Percentiles rank a stretch among this genome's conserved stretches.
phyloP scores from a whole-genome alignment of 2,329 filamentous ascomycete species.

The Pseudocercospora macadamiae region DNA sequence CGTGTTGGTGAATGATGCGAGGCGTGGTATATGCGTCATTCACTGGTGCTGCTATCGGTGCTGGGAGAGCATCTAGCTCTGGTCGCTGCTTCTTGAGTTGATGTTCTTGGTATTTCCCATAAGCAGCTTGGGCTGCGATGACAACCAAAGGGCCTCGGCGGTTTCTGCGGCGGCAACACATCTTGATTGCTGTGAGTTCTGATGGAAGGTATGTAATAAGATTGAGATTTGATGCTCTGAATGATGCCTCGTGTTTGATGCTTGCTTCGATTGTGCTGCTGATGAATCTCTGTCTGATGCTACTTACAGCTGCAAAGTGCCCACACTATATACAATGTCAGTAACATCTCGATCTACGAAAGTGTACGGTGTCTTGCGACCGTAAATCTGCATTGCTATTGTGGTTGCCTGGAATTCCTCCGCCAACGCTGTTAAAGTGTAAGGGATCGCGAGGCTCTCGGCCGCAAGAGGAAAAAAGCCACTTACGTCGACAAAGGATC shows the following conservation, averaged over 20 bases:
- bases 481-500: neutral
- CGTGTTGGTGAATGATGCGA: neutral
- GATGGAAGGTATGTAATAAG: too few species aligned
- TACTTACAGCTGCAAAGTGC: neutral
- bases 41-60: neutral
- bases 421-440: neutral
- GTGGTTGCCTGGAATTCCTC: neutral
- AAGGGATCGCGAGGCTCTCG: slow-evolving; percentile 1
- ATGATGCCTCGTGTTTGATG: neutral
- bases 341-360: neutral
- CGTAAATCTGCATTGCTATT: neutral
- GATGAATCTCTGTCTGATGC: neutral
- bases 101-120: slow-evolving; percentile 20
- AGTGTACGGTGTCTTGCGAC: neutral
- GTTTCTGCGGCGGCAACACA: slow-evolving; percentile 3
- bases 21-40: neutral
- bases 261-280: too few species aligned
- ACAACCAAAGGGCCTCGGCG: slow-evolving; percentile 7
- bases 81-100: slow-evolving; percentile 1
- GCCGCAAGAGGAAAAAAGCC: neutral
- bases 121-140: slow-evolving; percentile 14
- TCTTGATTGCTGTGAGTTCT: slow-evolving; percentile 10
- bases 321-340: neutral
- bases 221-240: too few species aligned
- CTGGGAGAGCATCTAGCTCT: neutral